Conservation (phyloP, 331 rosid genomes). For the Saraca asoca region DNA sequence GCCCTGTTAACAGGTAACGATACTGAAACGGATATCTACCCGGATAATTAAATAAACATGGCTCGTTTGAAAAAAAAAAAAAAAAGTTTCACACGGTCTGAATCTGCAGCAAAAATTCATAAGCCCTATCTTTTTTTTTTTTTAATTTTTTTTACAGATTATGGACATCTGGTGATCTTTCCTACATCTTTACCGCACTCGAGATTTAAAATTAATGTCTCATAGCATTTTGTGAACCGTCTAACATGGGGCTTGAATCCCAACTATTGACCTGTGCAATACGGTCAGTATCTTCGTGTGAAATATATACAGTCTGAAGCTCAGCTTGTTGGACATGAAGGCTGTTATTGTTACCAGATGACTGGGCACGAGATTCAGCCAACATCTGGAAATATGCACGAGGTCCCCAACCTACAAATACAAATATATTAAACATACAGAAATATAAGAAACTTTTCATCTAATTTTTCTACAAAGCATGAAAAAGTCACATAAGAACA, state of each 20-base stretch:
- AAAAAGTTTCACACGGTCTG: background rate
- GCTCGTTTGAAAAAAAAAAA: background rate
- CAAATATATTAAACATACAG: background rate
- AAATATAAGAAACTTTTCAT: background rate
- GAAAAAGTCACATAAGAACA: background rate
- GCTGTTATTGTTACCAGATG: constrained; percentile 31
- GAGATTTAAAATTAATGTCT: constrained; percentile 19
- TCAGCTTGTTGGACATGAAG: constrained; percentile 45
- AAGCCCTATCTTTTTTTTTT: too few relatives aligned
- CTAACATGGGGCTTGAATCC: constrained; percentile 54
- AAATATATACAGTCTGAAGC: constrained; percentile 47
- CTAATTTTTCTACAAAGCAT: constrained; percentile 7
- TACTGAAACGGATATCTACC: background rate
- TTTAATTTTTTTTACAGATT: constrained; percentile 37
- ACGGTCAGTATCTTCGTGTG: constrained; percentile 38
- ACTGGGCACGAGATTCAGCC: constrained; percentile 57
- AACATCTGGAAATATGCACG: constrained; percentile 89
- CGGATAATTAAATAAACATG: background rate
- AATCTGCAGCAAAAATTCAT: constrained; percentile 28
- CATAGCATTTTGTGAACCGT: constrained; percentile 39
- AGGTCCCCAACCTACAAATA: constrained; percentile 88
- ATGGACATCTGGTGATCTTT: constrained; percentile 40
- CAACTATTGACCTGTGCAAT: constrained; percentile 35
- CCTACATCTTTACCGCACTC: constrained; percentile 19
- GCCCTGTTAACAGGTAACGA: background rate